Evolutionary conservation across 768 basidiomycete genomes (phyloP).

Genomic region (Leccinum incarnatum): DNA sequence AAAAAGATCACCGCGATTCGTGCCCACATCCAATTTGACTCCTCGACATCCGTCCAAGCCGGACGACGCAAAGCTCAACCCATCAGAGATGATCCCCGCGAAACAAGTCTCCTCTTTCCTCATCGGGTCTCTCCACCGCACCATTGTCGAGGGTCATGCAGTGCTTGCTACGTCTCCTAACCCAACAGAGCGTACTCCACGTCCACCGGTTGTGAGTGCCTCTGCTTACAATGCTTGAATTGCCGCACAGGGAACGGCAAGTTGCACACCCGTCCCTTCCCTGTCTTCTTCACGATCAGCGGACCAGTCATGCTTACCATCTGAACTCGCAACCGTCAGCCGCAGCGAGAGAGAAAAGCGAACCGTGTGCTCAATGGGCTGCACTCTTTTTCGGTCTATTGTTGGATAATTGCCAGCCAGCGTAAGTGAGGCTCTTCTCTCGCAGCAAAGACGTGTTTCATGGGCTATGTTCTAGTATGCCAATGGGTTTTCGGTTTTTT

Average conservation of each 20-base stretch:
- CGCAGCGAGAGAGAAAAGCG: slow-evolving; percentile 11
- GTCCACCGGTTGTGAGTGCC: slow-evolving; percentile 25
- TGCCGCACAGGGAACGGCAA: slow-evolving; percentile 11
- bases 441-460: not conserved
- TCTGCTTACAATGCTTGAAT: slow-evolving; percentile 19
- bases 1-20: slow-evolving; percentile 8
- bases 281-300: slow-evolving; percentile 11
- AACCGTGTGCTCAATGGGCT: slow-evolving; percentile 8
- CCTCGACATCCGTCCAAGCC: slow-evolving; percentile 1
- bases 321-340: slow-evolving; percentile 23
- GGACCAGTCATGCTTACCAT: slow-evolving; percentile 20
- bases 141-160: slow-evolving; percentile 1
- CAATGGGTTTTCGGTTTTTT: slow-evolving; percentile 25
- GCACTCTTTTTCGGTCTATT: slow-evolving; percentile 16
- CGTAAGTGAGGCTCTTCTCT: slow-evolving; percentile 13
- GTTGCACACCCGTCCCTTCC: slow-evolving; percentile 8
- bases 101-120: slow-evolving; percentile 13
- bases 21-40: not conserved
- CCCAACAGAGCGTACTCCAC: slow-evolving; percentile 12
- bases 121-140: slow-evolving; percentile 5
- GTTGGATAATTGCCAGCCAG: slow-evolving; percentile 23
- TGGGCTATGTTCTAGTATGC: slow-evolving; percentile 14
- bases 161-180: not conserved
- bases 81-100: slow-evolving; percentile 2
- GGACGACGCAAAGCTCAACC: not conserved